These are phyloP conservation scores for Ceratorhiza oryzae-sativae DNA, from an alignment of 1,284 basidiomycete species.

Conservation along the genomic window DNA sequence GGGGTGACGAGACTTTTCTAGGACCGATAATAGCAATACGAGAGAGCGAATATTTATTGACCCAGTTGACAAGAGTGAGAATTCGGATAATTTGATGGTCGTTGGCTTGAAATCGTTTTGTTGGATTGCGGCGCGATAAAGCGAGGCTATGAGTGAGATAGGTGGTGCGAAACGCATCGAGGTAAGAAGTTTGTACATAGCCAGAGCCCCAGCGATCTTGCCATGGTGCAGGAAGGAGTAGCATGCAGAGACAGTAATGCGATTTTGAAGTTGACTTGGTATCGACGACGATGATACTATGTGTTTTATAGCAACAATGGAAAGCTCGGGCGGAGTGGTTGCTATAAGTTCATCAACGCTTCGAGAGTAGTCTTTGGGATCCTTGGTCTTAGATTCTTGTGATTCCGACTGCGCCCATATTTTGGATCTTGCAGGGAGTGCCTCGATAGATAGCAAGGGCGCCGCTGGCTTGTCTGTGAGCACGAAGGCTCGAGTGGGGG, in stretches of 20 bases:
- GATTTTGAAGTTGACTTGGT: slow-evolving; percentile 6
- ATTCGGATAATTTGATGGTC: not conserved
- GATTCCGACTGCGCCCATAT: not conserved
- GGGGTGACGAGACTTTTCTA: slow-evolving; percentile 14
- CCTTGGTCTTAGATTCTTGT: not conserved
- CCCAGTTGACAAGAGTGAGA: not conserved
- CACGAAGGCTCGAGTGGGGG: too few species aligned
- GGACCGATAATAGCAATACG: not conserved
- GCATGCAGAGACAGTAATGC: slow-evolving; percentile 2
- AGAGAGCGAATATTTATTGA: slow-evolving; percentile 4
- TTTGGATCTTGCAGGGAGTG: not conserved
- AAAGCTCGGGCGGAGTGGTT: not conserved
- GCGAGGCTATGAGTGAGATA: slow-evolving; percentile 10
- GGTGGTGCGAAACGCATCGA: slow-evolving; percentile 23
- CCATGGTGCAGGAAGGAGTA: slow-evolving; percentile 20
- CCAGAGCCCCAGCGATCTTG: slow-evolving; percentile 10
- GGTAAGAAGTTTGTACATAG: slow-evolving; percentile 8
- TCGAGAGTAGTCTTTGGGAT: not conserved
- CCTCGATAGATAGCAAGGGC: not conserved
- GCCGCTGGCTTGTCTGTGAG: not conserved
- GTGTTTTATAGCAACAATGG: not conserved
- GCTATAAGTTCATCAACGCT: slow-evolving; percentile 7
- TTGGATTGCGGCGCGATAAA: slow-evolving; percentile 1
- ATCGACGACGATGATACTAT: not conserved
- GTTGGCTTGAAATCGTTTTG: not conserved